Evolutionary conservation across 345 rosid genomes (phyloP).

Genomic region (Gossypium arboreum): DNA sequence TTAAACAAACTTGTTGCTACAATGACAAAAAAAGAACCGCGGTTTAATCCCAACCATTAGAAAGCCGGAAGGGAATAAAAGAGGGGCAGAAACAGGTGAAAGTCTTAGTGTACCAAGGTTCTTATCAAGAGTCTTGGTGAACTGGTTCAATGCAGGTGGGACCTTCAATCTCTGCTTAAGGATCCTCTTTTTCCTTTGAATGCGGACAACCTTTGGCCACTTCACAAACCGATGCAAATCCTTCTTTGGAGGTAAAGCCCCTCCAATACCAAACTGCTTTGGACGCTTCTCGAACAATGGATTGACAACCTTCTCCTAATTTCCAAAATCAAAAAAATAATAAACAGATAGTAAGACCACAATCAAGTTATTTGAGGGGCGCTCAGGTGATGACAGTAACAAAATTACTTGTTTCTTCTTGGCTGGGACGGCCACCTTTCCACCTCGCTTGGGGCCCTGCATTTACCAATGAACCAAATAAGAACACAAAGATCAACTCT

Average conservation of each 20-base stretch:
- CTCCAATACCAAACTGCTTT: slow-evolving; percentile 53
- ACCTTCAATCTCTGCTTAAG: slow-evolving; percentile 52
- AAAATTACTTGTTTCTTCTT: slow-evolving; percentile 28
- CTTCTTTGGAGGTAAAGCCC: slow-evolving; percentile 51
- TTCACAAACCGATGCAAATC: slow-evolving; percentile 45
- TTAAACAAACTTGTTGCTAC: slow-evolving; percentile 59
- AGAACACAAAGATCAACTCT: not conserved
- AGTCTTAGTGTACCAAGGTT: slow-evolving; percentile 32
- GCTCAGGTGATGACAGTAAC: not conserved
- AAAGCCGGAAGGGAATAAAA: not conserved
- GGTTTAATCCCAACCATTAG: not conserved
- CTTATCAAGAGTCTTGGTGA: slow-evolving; percentile 52
- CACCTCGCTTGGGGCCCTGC: slow-evolving; percentile 31
- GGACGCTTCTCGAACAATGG: slow-evolving; percentile 56
- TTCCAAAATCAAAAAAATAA: not conserved
- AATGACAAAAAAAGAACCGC: not conserved
- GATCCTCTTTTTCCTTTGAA: slow-evolving; percentile 53
- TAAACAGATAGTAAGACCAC: not conserved
- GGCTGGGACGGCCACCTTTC: slow-evolving; percentile 20
- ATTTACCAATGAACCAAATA: not conserved
- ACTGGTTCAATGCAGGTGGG: slow-evolving; percentile 55
- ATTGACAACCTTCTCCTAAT: slow-evolving; percentile 44
- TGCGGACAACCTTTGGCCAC: slow-evolving; percentile 53
- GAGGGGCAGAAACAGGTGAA: not conserved
- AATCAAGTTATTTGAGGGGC: not conserved